Evolutionary conservation across 805 yeast genomes (phyloP), one percentile per base, ranked within the genome.

Genomic region (Hanseniaspora clermontiae): DNA sequence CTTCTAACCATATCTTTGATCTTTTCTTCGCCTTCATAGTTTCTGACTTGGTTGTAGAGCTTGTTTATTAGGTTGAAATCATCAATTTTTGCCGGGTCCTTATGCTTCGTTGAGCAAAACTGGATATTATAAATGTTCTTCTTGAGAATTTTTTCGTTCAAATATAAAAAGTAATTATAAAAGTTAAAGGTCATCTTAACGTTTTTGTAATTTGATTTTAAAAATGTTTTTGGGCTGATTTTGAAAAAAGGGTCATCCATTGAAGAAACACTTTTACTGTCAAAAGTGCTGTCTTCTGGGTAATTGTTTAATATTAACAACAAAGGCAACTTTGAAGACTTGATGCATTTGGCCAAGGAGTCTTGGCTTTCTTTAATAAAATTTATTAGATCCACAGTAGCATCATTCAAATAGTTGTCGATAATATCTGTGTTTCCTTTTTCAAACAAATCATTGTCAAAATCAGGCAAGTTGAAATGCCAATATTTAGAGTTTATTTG

Each of bases 141-240:
- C 31, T 45, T 51, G 14, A 51, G 32, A 14, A 51, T 51, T 17
- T 37, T 43, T 8, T 45, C 37, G 31, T 51, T 51, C 20, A 51
- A 37, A 14, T 37, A 45, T 8, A 51, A 45, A n/a, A 51, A 51
- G 19, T 51, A 45, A 11, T 51, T 43, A 17, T 43, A 20, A 20
- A 45, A n/a, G 12, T 51, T 37, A 4, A 51, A 37, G 10, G 40
- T 45, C 43, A 51, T 12, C n/a, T 36, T 43, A 3, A 51, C 24
- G n/a, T 51, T 51, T 17, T 51, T 51, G n/a, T 43, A 51, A 27
- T 51, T 51, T 27, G 49, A 37, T 17, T 37, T 37, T 10, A 51
- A 24, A 32, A 50, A 50, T 1, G 20, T 24, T 31, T 29, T 14
- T 17, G 46, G 27, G n/a, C 17, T 51, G 10, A 51, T 43, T 15